phyloP scores from a whole-genome alignment of 2,329 filamentous ascomycete species.

The Exophiala sp. region DNA sequence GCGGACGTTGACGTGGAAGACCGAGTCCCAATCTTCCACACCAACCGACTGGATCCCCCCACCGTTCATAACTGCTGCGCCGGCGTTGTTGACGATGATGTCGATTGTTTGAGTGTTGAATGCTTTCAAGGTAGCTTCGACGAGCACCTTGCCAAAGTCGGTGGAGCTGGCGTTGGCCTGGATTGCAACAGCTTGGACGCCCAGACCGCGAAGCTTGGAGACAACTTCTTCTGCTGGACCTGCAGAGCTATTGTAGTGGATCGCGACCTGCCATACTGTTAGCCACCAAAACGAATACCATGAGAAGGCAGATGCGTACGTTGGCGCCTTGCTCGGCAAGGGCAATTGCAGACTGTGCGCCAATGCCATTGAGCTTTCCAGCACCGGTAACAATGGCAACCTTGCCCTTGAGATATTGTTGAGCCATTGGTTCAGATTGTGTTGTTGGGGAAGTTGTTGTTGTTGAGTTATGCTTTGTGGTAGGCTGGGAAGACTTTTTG shows the following conservation, averaged over 20 bases:
- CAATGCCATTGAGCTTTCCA: constrained; percentile 30
- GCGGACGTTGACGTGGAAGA: constrained; percentile 55
- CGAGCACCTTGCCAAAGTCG: constrained; percentile 17
- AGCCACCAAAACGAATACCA: neutral
- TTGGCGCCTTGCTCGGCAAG: constrained; percentile 22
- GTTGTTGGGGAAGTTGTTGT: neutral
- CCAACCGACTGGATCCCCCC: constrained; percentile 16
- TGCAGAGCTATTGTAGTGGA: constrained; percentile 32
- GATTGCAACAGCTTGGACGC: constrained; percentile 17
- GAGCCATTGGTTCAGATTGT: constrained; percentile 3
- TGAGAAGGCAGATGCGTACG: constrained; percentile 1
- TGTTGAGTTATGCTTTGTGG: neutral
- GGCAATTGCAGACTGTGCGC: constrained; percentile 18
- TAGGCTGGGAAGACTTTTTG: neutral
- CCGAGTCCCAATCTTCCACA: constrained; percentile 45
- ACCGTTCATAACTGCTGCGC: constrained; percentile 9
- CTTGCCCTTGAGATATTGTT: constrained; percentile 25
- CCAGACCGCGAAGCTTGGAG: constrained; percentile 21
- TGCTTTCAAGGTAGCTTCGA: constrained; percentile 18
- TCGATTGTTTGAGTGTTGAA: constrained; percentile 22
- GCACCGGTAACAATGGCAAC: constrained; percentile 31
- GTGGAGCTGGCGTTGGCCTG: constrained; percentile 14
- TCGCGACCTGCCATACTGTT: constrained; percentile 30
- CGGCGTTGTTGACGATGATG: constrained; percentile 27
- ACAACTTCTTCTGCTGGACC: constrained; percentile 29